phyloP scores from a whole-genome alignment of 768 basidiomycete genomes.

The Lenzites betulinus region DNA sequence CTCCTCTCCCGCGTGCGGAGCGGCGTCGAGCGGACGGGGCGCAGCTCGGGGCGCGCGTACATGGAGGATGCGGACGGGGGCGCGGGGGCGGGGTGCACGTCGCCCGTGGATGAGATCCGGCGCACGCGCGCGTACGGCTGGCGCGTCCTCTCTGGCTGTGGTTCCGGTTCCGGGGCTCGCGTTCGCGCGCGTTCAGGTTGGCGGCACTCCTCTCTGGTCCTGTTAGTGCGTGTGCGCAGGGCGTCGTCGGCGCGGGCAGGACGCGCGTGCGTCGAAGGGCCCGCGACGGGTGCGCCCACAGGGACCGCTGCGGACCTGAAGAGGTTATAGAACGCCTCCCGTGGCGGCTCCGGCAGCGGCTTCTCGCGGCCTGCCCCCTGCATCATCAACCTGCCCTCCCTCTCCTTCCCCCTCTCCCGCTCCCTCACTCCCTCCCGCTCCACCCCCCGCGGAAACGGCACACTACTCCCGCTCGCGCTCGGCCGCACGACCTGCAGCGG shows the following conservation, averaged over 20 bases:
- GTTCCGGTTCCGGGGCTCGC: not conserved
- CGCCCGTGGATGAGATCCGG: slow-evolving; percentile 11
- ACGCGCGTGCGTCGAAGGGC: not conserved
- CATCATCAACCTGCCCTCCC: too few species aligned
- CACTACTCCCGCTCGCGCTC: not conserved
- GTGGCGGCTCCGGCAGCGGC: slow-evolving; percentile 7
- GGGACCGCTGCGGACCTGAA: not conserved
- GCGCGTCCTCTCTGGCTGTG: not conserved
- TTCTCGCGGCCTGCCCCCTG: slow-evolving; percentile 1
- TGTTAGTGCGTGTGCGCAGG: not conserved
- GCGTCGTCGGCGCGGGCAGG: not conserved
- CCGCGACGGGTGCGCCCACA: not conserved
- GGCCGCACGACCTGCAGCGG: not conserved
- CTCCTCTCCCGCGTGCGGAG: not conserved
- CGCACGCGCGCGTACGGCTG: not conserved
- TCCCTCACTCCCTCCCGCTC: too few species aligned
- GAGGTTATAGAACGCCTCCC: slow-evolving; percentile 2
- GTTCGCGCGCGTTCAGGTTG: not conserved
- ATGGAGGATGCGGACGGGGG: too few species aligned
- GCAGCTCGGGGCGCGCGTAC: not conserved
- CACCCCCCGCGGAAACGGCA: not conserved
- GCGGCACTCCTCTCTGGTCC: not conserved
- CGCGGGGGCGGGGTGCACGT: slow-evolving; percentile 1
- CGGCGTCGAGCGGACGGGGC: slow-evolving; percentile 11
- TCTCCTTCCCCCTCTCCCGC: too few species aligned